Conservation (phyloP, 1,139 yeast genomes). For the Meyerozyma sp. region DNA sequence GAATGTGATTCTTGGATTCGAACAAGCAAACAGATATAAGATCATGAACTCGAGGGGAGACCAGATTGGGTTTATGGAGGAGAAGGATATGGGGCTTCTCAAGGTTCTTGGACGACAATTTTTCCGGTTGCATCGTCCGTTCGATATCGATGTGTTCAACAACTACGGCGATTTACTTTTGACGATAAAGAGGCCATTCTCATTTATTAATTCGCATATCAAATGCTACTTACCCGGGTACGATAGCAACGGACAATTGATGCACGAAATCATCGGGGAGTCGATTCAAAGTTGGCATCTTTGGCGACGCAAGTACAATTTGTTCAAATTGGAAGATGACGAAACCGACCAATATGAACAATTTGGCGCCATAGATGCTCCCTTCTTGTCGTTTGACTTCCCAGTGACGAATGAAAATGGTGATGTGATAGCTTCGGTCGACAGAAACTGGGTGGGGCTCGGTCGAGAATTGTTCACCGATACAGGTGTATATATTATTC, state of each 20-base stretch:
- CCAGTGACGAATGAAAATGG: conserved; percentile 61
- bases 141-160: conserved; percentile 76
- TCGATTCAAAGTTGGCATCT: conserved; percentile 90
- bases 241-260: conserved; percentile 28
- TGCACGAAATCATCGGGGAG: conserved; percentile 67
- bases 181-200: conserved; percentile 75
- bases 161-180: conserved; percentile 61
- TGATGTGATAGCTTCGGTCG: conserved; percentile 67
- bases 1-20: conserved; percentile 84
- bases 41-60: conserved; percentile 71
- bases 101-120: conserved; percentile 76
- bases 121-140: conserved; percentile 80
- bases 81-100: conserved; percentile 66
- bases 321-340: conserved; percentile 54
- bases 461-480: conserved; percentile 92
- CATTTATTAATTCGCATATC: conserved; percentile 84
- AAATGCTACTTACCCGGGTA: conserved; percentile 61
- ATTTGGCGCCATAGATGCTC: conserved; percentile 84
- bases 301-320: conserved; percentile 83
- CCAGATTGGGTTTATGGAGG: conserved; percentile 75
- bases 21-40: conserved; percentile 79
- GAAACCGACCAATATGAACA: conserved; percentile 44
- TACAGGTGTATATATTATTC: conserved; percentile 82
- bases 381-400: conserved; percentile 80
- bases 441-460: conserved; percentile 91